These are phyloP conservation scores for Tolypocladium paradoxum DNA, from an alignment of 2,329 filamentous ascomycete genomes.

Conservation along the genomic window DNA sequence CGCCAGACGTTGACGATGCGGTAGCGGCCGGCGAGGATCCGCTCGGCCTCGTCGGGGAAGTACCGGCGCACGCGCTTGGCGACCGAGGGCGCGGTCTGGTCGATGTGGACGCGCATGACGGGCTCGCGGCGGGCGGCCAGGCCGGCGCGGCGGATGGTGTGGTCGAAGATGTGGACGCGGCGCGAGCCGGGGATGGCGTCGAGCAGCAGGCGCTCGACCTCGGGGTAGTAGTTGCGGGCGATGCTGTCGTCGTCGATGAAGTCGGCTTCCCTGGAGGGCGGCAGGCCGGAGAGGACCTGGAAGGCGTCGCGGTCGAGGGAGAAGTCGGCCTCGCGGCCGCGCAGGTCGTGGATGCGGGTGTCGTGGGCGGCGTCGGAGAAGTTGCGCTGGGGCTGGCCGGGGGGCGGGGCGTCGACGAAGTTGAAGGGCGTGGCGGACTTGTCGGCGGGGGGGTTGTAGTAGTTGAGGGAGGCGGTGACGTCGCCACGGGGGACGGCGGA, in stretches of 20 bases:
- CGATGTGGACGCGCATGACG: slow-evolving; percentile 67
- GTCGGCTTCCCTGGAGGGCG: slow-evolving; percentile 35
- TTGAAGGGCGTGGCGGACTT: slow-evolving; percentile 47
- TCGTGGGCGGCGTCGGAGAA: slow-evolving; percentile 37
- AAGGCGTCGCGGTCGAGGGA: slow-evolving; percentile 68
- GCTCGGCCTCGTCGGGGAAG: slow-evolving; percentile 55
- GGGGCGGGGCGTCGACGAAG: slow-evolving; percentile 53
- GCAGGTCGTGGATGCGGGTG: slow-evolving; percentile 60
- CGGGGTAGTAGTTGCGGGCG: slow-evolving; percentile 67
- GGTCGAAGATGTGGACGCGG: slow-evolving; percentile 69
- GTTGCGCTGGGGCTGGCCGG: slow-evolving; percentile 55
- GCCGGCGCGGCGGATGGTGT: slow-evolving; percentile 65
- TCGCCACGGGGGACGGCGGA: slow-evolving; percentile 43
- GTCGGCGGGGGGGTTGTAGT: slow-evolving; percentile 51
- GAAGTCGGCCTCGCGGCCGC: slow-evolving; percentile 56
- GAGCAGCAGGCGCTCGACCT: slow-evolving; percentile 64
- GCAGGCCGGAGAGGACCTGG: slow-evolving; percentile 47
- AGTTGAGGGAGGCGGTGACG: slow-evolving; percentile 53
- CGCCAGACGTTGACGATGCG: slow-evolving; percentile 86
- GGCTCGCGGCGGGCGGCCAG: slow-evolving; percentile 53
- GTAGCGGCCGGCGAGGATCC: slow-evolving; percentile 60
- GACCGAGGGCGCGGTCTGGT: slow-evolving; percentile 63
- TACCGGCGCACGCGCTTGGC: slow-evolving; percentile 57
- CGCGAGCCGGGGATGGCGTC: slow-evolving; percentile 54
- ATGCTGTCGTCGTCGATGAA: slow-evolving; percentile 64